Conservation (phyloP, 2,329 filamentous ascomycete genomes). For the Epichloe sibirici region DNA sequence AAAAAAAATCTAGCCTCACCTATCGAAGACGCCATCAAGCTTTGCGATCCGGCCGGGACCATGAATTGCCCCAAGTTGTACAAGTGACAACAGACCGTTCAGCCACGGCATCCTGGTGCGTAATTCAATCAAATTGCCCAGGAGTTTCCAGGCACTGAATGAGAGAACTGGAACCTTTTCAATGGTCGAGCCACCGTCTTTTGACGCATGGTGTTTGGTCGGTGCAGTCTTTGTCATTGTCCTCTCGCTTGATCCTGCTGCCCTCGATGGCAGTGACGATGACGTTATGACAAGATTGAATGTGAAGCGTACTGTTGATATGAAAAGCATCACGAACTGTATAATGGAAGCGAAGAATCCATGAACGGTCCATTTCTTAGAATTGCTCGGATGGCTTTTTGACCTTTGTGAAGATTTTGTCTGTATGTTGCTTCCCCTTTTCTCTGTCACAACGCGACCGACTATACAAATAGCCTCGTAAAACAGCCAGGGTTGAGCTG, state of each 20-base stretch:
- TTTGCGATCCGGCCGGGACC: conserved; percentile 66
- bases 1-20: conserved; percentile 47
- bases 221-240: neutral
- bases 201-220: conserved; percentile 5
- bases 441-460: conserved; percentile 28
- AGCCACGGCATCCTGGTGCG: conserved; percentile 85
- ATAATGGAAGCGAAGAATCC: conserved; percentile 43
- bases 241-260: conserved; percentile 15
- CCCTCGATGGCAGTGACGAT: conserved; percentile 50
- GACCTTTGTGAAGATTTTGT: neutral
- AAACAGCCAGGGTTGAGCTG: conserved; percentile 78
- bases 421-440: conserved; percentile 10
- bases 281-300: conserved; percentile 53
- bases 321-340: conserved; percentile 41
- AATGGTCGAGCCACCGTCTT: neutral
- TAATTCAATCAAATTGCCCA: conserved; percentile 61
- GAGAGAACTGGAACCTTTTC: conserved; percentile 54
- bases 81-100: conserved; percentile 58
- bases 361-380: conserved; percentile 27
- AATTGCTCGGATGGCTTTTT: conserved; percentile 7
- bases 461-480: conserved; percentile 74
- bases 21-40: conserved; percentile 71
- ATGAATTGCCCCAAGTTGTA: conserved; percentile 59
- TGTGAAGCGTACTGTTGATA: conserved; percentile 54
- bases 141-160: conserved; percentile 67